Evolutionary conservation across 176 grass and related monocot genomes (phyloP).

Genomic region (Triticum urartu): DNA sequence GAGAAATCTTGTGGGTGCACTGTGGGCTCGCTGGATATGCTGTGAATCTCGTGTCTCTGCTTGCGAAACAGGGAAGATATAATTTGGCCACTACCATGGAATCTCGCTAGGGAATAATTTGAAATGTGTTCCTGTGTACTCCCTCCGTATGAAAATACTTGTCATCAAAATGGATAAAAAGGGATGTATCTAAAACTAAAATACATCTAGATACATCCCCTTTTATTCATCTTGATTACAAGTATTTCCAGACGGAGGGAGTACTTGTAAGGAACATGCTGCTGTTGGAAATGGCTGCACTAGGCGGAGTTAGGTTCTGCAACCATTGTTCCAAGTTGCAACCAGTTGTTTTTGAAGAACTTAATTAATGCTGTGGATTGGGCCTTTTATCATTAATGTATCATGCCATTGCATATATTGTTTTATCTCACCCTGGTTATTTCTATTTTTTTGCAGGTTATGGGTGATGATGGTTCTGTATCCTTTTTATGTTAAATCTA

Average conservation of each 20-base stretch:
- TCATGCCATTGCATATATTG: neutral
- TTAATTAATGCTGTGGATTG: neutral
- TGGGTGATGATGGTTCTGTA: slow-evolving; percentile 90
- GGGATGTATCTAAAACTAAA: too few species aligned
- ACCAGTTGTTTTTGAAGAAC: neutral
- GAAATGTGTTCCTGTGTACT: too few species aligned
- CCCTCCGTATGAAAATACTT: too few species aligned
- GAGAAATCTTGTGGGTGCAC: too few species aligned
- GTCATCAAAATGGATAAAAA: too few species aligned
- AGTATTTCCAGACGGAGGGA: too few species aligned
- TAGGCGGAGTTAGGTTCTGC: neutral
- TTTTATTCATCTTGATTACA: too few species aligned
- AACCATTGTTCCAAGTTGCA: neutral
- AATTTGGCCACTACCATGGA: too few species aligned
- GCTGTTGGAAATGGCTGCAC: neutral
- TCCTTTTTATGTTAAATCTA: slow-evolving; percentile 30
- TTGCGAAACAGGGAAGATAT: rapidly evolving
- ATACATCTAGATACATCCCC: too few species aligned
- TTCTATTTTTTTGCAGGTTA: slow-evolving; percentile 60
- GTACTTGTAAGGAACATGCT: neutral
- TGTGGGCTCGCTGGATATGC: too few species aligned
- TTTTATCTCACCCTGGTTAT: slow-evolving; percentile 21
- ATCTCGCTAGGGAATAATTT: too few species aligned
- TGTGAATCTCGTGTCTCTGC: too few species aligned
- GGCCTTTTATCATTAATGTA: neutral